Conservation (phyloP, 345 rosid species). For the Eutrema yunnanense region DNA sequence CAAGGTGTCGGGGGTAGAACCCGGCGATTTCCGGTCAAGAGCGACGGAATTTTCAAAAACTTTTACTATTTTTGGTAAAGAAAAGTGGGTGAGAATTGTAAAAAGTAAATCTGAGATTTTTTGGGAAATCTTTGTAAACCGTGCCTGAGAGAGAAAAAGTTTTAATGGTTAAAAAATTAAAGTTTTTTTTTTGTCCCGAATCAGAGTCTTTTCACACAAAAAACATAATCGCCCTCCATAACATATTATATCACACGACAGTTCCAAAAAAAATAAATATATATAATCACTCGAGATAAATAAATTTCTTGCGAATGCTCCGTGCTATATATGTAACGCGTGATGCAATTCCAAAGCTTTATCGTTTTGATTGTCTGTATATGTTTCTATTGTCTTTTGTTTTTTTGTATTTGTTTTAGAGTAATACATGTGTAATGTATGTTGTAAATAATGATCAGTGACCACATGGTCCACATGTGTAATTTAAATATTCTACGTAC, state of each 20-base stretch:
- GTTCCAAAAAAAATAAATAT: too few species aligned
- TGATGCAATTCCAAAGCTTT: not conserved
- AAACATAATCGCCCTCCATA: not conserved
- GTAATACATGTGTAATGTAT: not conserved
- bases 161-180: too few species aligned
- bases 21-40: too few species aligned
- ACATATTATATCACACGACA: not conserved
- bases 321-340: not conserved
- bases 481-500: not conserved
- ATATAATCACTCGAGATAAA: not conserved
- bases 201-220: too few species aligned
- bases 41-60: too few species aligned
- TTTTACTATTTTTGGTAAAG: too few species aligned
- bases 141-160: too few species aligned
- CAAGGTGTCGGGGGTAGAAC: too few species aligned
- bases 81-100: too few species aligned
- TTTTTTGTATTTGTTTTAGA: not conserved
- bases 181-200: too few species aligned
- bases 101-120: too few species aligned
- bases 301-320: not conserved
- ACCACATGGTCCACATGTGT: not conserved
- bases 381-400: not conserved
- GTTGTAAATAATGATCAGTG: not conserved
- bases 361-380: not conserved
- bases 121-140: too few species aligned